Base-by-base conservation (phyloP, 768 basidiomycete species). In the Hebeloma cylindrosporum region DNA sequence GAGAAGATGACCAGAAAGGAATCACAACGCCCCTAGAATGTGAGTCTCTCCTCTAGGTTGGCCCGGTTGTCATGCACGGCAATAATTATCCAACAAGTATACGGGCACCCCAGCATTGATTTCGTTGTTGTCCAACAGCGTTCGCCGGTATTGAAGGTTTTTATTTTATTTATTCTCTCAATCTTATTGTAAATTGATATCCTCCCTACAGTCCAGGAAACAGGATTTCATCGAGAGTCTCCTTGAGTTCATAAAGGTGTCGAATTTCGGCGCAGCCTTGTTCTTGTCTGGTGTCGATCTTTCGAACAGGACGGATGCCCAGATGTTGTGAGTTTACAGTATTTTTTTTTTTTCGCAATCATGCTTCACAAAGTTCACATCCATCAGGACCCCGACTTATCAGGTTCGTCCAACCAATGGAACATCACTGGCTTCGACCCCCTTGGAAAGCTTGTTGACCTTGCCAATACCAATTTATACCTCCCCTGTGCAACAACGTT, bases 1-100 rank as follows among this genome's bases (percentile, higher is more conserved):
- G 82, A 45, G 88, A 91, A 53, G 74, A 80, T 49, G 78, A 73
- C 2, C 61, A 63, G 39, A 62, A 67, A 16, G 82, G 87, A 18
- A 68, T 92, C 30, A 86, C 83, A 6, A 85, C 84, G 7, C 82
- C 90, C 30, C 68, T 86, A 34, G 90, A 93, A 75, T 62, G 88
- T 89, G 59, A 58, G 84, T n/a, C n/a, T n/a, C 65, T 43, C 43
- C 22, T 31, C 37, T 40, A 11, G 21, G 23, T 8, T 39, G 21
- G 27, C 25, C 27, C 28, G 11, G 18, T 39, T 35, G 30, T 50
- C 28, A 45, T 43, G 18, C 44, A 31, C 29, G 43, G 41, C 28
- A 40, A 30, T 34, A 34, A 38, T 39, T 29, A 46, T 36, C 46
- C 42, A 30, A 22, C 20, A 55, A 91, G 88, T 92, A 6, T 91